Evolutionary conservation across 176 grass and related monocot genomes (phyloP), one percentile per base, ranked within the genome.

Genomic region (Triticum timopheevii): DNA sequence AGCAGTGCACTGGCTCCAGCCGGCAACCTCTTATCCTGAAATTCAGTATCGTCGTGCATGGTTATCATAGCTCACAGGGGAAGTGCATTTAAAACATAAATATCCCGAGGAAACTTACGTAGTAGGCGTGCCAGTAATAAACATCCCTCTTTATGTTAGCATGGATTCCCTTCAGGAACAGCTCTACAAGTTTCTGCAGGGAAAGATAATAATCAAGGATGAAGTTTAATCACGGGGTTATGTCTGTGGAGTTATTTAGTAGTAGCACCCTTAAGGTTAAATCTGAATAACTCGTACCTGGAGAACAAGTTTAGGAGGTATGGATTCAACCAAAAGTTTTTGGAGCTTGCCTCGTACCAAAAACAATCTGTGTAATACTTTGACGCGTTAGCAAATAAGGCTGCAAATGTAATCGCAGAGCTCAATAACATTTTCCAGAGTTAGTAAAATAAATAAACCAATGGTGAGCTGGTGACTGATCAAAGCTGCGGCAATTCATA

Each of bases 41-140:
- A 90, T 35, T 44, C 6, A 47, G 69, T 17, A 23, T 16, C 33
- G 33, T 34, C 69, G 30, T 54, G 11, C 39, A 76, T 42, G 38
- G 25, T 33, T 85, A 85, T 62, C 17, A 80, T 73, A 56, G n/a
- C n/a, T 80, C 50, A 64, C 15, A 39, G 22, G 3, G 9, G 52
- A 70, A 59, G 8, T 69, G 47, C 67, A 69, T 38, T 12, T 27
- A 80, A 67, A 80, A 56, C 23, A 31, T 7, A 24, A 66, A 72
- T 7, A 61, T 45, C 25, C 7, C 19, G 22, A n/a, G 69, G 22
- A 81, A 77, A 87, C 93, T 92, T 71, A 95, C 93, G 63, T 95
- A 92, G 47, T 95, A 92, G 38, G 88, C 90, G 65, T 92, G 88
- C 93, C 90, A 95, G 75, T 92, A 92, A 61, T 92, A 90, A 80